Conservation (phyloP, 2,329 filamentous ascomycete genomes). For the Pseudocercospora ulei region DNA sequence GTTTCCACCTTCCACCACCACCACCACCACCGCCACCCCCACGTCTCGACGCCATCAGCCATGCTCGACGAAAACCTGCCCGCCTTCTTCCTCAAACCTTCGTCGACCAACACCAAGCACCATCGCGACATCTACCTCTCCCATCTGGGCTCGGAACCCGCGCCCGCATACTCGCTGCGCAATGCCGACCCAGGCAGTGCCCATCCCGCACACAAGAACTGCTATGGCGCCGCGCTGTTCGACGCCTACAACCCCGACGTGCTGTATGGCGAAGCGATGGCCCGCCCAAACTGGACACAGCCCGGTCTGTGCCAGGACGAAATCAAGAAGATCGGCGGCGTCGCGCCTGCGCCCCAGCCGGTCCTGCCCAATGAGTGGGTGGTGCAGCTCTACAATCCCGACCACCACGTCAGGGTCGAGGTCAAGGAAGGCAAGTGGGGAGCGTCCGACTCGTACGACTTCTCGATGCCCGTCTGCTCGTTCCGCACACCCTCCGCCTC, state of each 20-base stretch:
- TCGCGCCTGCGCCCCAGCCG: constrained; percentile 57
- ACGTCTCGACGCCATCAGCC: neutral
- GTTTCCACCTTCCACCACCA: neutral
- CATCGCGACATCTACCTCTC: constrained; percentile 48
- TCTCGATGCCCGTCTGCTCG: constrained; percentile 77
- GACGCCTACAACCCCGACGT: constrained; percentile 73
- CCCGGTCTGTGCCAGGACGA: constrained; percentile 73
- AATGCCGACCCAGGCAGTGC: constrained; percentile 56
- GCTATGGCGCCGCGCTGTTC: constrained; percentile 76
- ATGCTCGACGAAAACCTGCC: constrained; percentile 56
- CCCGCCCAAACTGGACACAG: constrained; percentile 76
- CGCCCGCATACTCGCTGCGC: constrained; percentile 69
- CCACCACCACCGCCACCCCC: neutral
- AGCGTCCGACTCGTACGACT: constrained; percentile 73
- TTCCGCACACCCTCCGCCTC: constrained; percentile 74
- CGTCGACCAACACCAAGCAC: constrained; percentile 44
- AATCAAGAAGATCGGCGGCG: constrained; percentile 58
- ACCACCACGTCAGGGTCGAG: constrained; percentile 65
- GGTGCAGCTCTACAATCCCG: constrained; percentile 89
- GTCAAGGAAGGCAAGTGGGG: constrained; percentile 69
- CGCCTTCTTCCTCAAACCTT: constrained; percentile 52
- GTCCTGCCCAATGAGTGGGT: constrained; percentile 67
- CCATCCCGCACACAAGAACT: constrained; percentile 61
- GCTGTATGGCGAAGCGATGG: constrained; percentile 75
- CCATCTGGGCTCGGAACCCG: constrained; percentile 70